Evolutionary conservation across 148 eudicot species (phyloP).

Genomic region (Amaranthus cruentus): DNA sequence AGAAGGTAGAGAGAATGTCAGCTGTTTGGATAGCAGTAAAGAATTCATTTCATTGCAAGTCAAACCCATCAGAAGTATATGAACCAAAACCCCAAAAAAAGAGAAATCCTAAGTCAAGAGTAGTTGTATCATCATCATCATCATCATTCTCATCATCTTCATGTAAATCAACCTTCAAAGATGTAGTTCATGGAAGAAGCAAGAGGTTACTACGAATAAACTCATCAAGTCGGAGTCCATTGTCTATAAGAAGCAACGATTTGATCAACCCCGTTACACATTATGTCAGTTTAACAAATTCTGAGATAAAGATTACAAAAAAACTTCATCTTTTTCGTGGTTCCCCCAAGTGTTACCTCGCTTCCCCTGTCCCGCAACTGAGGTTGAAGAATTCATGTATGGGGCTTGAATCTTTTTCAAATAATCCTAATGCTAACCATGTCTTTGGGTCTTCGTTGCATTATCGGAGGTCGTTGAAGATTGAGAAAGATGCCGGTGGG

Average conservation of each 20-base stretch:
- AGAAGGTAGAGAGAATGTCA: slow-evolving; percentile 21
- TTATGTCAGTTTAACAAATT: slow-evolving; percentile 36
- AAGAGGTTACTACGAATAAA: slow-evolving; percentile 33
- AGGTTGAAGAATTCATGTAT: slow-evolving; percentile 11
- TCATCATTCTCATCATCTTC: background rate
- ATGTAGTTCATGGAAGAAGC: slow-evolving; percentile 42
- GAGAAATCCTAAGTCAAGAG: slow-evolving; percentile 31
- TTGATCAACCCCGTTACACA: slow-evolving; percentile 56
- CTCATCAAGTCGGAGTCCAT: slow-evolving; percentile 37
- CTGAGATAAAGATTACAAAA: slow-evolving; percentile 39
- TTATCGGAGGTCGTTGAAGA: slow-evolving; percentile 14
- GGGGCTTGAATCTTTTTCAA: slow-evolving; percentile 22
- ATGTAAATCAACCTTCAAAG: slow-evolving; percentile 29
- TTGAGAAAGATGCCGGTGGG: slow-evolving; percentile 23
- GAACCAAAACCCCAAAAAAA: slow-evolving; percentile 24
- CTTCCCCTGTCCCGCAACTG: slow-evolving; percentile 17
- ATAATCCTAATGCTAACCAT: slow-evolving; percentile 3
- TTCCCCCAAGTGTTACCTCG: slow-evolving; percentile 31
- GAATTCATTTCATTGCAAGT: slow-evolving; percentile 34
- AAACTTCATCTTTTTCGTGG: slow-evolving; percentile 17
- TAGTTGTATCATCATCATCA: slow-evolving; percentile 14
- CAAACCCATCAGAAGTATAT: slow-evolving; percentile 29
- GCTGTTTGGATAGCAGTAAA: slow-evolving; percentile 31
- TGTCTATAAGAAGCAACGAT: slow-evolving; percentile 55
- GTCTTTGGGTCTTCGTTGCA: slow-evolving; percentile 2